Conservation (phyloP, 1,284 basidiomycete genomes). For the Chalciporus sp. region DNA sequence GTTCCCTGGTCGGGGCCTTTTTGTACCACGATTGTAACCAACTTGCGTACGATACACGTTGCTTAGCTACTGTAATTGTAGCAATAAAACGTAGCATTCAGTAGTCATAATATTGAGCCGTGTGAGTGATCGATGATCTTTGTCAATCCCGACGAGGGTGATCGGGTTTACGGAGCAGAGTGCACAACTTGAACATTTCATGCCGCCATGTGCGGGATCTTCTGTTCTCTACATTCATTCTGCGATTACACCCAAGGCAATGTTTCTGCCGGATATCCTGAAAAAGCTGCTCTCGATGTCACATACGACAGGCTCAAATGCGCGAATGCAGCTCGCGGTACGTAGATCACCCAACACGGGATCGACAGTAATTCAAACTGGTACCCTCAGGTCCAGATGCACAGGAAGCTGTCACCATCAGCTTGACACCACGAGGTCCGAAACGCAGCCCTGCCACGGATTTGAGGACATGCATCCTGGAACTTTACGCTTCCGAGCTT, state of each 20-base stretch:
- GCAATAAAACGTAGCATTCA: constrained; percentile 10
- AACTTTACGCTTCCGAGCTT: constrained; percentile 79
- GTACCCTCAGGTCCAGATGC: constrained; percentile 61
- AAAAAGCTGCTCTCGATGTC: constrained; percentile 25
- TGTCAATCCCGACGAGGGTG: not conserved
- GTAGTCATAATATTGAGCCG: not conserved
- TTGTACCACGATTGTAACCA: constrained; percentile 14
- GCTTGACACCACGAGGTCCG: constrained; percentile 7
- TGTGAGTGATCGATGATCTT: not conserved
- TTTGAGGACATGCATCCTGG: constrained; percentile 27
- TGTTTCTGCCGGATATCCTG: constrained; percentile 4
- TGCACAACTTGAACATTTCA: not conserved
- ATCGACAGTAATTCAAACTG: not conserved
- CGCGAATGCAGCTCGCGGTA: constrained; percentile 57
- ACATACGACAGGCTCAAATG: constrained; percentile 40
- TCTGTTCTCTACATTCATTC: constrained; percentile 36
- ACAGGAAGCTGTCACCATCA: constrained; percentile 38
- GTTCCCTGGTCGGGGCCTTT: not conserved
- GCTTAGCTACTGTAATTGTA: constrained; percentile 12
- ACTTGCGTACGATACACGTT: constrained; percentile 19
- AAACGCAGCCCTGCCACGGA: constrained; percentile 1
- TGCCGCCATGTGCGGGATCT: constrained; percentile 56
- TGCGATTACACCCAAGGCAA: constrained; percentile 7
- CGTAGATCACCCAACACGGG: constrained; percentile 12
- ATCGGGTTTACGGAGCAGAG: not conserved